Percentiles rank a stretch among this genome's conserved stretches.
These are phyloP conservation scores for Fusarium albidum DNA, from an alignment of 2,329 filamentous ascomycete genomes.

Conservation along the genomic window DNA sequence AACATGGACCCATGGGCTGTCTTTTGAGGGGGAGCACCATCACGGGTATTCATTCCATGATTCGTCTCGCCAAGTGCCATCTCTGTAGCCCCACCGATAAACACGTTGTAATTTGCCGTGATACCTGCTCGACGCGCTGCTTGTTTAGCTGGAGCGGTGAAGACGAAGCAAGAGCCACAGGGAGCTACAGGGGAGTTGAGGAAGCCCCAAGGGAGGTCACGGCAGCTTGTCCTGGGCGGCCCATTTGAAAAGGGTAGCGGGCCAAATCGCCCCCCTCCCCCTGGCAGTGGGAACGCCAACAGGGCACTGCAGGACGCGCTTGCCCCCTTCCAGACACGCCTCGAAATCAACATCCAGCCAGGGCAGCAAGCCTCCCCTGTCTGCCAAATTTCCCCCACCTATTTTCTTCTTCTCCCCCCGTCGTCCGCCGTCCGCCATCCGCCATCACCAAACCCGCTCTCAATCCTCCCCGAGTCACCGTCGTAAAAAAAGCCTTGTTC, in stretches of 20 bases:
- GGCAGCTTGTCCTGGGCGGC: slow-evolving; percentile 16
- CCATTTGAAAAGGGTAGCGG: slow-evolving; percentile 11
- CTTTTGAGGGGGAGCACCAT: slow-evolving; percentile 25
- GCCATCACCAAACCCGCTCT: slow-evolving; percentile 39
- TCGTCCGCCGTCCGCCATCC: slow-evolving; percentile 34
- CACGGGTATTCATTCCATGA: not conserved
- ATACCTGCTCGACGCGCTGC: slow-evolving; percentile 12
- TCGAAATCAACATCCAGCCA: slow-evolving; percentile 50
- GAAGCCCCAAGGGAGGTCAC: slow-evolving; percentile 17
- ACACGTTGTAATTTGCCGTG: slow-evolving; percentile 9
- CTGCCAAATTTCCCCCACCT: slow-evolving; percentile 58
- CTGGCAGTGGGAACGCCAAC: slow-evolving; percentile 26
- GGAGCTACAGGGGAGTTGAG: slow-evolving; percentile 15
- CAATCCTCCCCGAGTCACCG: slow-evolving; percentile 39
- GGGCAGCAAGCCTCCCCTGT: slow-evolving; percentile 45
- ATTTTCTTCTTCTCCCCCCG: slow-evolving; percentile 46
- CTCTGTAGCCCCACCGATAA: slow-evolving; percentile 5
- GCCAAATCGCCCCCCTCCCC: slow-evolving; percentile 14
- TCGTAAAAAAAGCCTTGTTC: slow-evolving; percentile 44
- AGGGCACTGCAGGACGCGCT: slow-evolving; percentile 44
- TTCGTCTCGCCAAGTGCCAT: not conserved
- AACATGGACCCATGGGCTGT: slow-evolving; percentile 39
- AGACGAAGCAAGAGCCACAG: slow-evolving; percentile 16
- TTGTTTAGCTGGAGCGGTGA: slow-evolving; percentile 32
- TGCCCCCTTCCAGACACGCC: slow-evolving; percentile 46